Percentiles rank a stretch among this genome's conserved stretches.
phyloP scores from a whole-genome alignment of 2,329 filamentous ascomycete species.

The Atkinsonella hypoxylon region DNA sequence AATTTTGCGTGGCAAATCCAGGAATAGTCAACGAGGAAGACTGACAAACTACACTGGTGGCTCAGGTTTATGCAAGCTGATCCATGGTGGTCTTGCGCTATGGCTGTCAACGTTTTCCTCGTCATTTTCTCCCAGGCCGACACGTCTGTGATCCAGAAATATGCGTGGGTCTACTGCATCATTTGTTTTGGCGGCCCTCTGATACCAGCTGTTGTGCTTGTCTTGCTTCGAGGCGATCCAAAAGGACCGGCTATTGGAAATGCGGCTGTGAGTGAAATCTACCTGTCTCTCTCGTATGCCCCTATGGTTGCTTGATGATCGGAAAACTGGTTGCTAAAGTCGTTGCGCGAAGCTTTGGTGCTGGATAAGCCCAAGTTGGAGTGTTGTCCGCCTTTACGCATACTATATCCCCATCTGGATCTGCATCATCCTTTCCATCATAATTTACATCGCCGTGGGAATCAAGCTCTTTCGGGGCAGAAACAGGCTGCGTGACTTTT shows the following conservation, averaged over 20 bases:
- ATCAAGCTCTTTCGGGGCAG: constrained; percentile 47
- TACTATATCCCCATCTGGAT: constrained; percentile 51
- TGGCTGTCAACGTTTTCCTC: constrained; percentile 72
- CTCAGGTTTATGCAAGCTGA: constrained; percentile 64
- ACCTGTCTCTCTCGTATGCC: not conserved
- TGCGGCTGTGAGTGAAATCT: constrained; percentile 33
- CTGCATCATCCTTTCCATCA: constrained; percentile 40
- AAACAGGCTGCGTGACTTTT: constrained; percentile 39
- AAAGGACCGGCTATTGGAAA: constrained; percentile 38
- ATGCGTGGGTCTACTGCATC: constrained; percentile 56
- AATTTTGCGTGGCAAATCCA: not conserved
- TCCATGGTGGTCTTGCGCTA: constrained; percentile 66
- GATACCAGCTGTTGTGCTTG: constrained; percentile 51
- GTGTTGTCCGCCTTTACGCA: constrained; percentile 42
- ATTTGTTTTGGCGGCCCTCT: constrained; percentile 61
- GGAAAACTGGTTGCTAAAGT: not conserved
- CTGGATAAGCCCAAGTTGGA: constrained; percentile 44
- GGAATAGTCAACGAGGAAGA: no score
- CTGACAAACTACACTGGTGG: not conserved
- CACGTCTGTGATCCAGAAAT: constrained; percentile 53
- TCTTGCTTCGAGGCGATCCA: constrained; percentile 38
- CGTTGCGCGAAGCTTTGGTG: constrained; percentile 39
- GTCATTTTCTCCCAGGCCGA: constrained; percentile 46
- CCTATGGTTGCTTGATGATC: not conserved
- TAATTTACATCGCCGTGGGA: constrained; percentile 45